phyloP scores from a whole-genome alignment of 2,329 filamentous ascomycete species.

The Pestalotiopsis sp. region DNA sequence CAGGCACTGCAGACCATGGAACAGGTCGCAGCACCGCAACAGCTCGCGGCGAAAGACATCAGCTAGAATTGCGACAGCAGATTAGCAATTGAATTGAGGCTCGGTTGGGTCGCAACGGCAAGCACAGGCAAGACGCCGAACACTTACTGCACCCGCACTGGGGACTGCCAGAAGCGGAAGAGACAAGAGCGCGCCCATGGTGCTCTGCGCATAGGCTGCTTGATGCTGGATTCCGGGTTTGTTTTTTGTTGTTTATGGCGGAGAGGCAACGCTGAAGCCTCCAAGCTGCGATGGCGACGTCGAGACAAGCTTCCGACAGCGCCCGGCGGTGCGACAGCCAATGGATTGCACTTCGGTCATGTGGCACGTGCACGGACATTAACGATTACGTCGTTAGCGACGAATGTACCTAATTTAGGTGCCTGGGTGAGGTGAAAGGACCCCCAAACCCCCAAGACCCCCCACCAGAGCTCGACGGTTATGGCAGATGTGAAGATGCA shows the following conservation, averaged over 20 bases:
- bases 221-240: neutral
- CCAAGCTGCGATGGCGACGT: conserved; percentile 1
- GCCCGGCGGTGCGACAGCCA: conserved; percentile 1
- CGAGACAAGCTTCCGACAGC: conserved; percentile 5
- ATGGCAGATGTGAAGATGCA: no score
- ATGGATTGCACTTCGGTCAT: neutral
- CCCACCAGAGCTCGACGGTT: no score
- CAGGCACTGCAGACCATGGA: conserved; percentile 95
- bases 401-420: neutral
- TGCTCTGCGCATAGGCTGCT: conserved; percentile 15
- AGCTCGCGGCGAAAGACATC: conserved; percentile 80
- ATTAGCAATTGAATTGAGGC: conserved; percentile 22
- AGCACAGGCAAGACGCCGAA: neutral
- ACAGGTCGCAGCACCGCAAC: conserved; percentile 95
- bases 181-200: conserved; percentile 90
- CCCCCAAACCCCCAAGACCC: no score
- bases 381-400: neutral
- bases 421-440: neutral
- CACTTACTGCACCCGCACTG: conserved; percentile 79
- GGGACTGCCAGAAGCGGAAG: conserved; percentile 88
- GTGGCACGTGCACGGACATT: conserved; percentile 2
- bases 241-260: neutral
- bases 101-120: neutral
- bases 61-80: conserved; percentile 51
- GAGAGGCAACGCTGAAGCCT: neutral